A percentile compares a stretch with the other conserved stretches of the same genome.
These are phyloP conservation scores for Nemophila menziesii DNA, from an alignment of 257 asterid species.

Conservation along the genomic window DNA sequence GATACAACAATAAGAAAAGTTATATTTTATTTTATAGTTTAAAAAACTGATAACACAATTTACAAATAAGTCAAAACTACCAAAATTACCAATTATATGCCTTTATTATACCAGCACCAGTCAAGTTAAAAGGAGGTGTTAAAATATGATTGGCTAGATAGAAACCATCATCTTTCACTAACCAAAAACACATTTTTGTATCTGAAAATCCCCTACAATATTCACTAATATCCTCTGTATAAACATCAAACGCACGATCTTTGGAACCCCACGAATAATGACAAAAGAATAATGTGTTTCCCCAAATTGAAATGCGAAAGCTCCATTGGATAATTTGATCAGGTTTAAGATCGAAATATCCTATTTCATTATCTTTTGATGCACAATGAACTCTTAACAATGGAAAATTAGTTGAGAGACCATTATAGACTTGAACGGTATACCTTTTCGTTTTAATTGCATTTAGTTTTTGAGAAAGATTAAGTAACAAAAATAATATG, in stretches of 20 bases:
- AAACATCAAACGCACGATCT: background rate
- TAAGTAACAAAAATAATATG: too few relatives aligned
- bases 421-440: too few relatives aligned
- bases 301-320: background rate
- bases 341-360: background rate
- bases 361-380: background rate
- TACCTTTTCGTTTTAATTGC: too few relatives aligned
- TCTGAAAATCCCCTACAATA: background rate
- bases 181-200: background rate
- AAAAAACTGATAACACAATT: too few relatives aligned
- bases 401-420: too few relatives aligned
- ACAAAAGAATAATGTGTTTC: background rate
- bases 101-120: too few relatives aligned
- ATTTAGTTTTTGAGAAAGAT: too few relatives aligned
- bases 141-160: background rate
- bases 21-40: too few relatives aligned
- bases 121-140: background rate
- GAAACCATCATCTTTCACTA: background rate
- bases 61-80: too few relatives aligned
- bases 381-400: background rate
- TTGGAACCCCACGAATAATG: background rate
- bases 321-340: background rate
- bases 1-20: too few relatives aligned
- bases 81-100: too few relatives aligned
- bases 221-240: too few relatives aligned